Evolutionary conservation across 768 basidiomycete species (phyloP), one percentile per base, ranked within the genome.

Genomic region (Phylloporus sp.): DNA sequence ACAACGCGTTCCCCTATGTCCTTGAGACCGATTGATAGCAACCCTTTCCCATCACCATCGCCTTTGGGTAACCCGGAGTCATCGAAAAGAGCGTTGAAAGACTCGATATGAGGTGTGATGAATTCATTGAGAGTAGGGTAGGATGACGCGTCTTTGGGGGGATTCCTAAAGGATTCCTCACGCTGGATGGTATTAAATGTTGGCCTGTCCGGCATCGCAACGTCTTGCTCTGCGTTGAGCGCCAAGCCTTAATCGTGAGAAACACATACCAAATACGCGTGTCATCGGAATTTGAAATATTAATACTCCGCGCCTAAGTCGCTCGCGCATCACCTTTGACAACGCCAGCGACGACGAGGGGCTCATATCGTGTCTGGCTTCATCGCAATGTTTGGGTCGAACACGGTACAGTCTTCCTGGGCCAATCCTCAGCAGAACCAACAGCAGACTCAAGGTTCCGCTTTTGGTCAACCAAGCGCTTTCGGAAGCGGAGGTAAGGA

Each of bases 81-180:
- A 63, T 97, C 95, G 68, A 97, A 95, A 24, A 99, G 79, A 15
- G 92, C 86, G 70, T 98, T 95, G 78, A 99, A 98, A 34, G 91
- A 93, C 68, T 97, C 89, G 55, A 98, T 82, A 67, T 97, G 95
- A 6, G 97, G 95, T 22, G 82, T 74, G 48, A 97, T 92, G 61
- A 97, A 91, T 70, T 95, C 91, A 59, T 97, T 91, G 54, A 98
- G 77, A 47, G 89, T 88, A 18, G 83, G 82, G 57, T 90, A 82
- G 12, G 84, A 82, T 22, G 88, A 80, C 20, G 80, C 81, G 36
- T 80, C 71, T 58, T 77, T 76, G 24, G 87, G 77, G 0, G 95
- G 97, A 51, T 84, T 76, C 68, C 80, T 78, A 72, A 97, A 97
- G 5, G 76, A 68, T 7, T 81, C 73, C 73, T 97, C 93, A 49